A percentile compares a stretch with the other conserved stretches of the same genome.
phyloP scores from a whole-genome alignment of 129 eudicot species.

The Silybum marianum region DNA sequence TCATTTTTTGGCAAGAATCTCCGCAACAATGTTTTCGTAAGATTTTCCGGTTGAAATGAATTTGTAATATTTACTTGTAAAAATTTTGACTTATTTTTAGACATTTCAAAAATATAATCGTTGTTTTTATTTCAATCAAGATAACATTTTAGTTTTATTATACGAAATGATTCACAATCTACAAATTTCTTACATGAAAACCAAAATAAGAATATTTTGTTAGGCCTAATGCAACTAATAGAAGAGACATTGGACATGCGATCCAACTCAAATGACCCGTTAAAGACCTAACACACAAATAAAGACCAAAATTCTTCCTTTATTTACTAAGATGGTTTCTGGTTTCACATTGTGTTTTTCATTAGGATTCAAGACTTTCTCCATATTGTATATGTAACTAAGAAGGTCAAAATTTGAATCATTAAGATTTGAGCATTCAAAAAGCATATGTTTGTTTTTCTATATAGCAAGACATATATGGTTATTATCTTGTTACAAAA shows the following conservation, averaged over 20 bases:
- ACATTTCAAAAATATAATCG: not conserved
- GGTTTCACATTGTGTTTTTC: not conserved
- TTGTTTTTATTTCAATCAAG: not conserved
- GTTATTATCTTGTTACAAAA: not conserved
- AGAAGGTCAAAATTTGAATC: not conserved
- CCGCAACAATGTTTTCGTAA: too few relatives aligned
- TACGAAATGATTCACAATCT: too few relatives aligned
- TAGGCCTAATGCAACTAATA: not conserved
- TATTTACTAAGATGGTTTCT: constrained; percentile 7
- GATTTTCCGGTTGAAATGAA: too few relatives aligned
- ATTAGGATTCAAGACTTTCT: not conserved
- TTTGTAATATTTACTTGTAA: too few relatives aligned
- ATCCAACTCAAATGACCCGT: not conserved
- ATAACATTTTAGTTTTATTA: too few relatives aligned
- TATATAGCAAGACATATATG: not conserved
- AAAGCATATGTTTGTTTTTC: not conserved
- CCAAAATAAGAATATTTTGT: not conserved
- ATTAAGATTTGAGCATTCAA: not conserved
- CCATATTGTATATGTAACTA: not conserved
- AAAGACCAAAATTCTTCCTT: constrained; percentile 6
- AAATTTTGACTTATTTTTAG: too few relatives aligned
- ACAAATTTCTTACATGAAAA: too few relatives aligned
- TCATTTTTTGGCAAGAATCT: too few relatives aligned
- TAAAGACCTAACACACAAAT: not conserved
- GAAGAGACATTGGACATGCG: not conserved